Evolutionary conservation across 2,329 filamentous ascomycete genomes (phyloP).

Genomic region (Cordyceps farinosa): DNA sequence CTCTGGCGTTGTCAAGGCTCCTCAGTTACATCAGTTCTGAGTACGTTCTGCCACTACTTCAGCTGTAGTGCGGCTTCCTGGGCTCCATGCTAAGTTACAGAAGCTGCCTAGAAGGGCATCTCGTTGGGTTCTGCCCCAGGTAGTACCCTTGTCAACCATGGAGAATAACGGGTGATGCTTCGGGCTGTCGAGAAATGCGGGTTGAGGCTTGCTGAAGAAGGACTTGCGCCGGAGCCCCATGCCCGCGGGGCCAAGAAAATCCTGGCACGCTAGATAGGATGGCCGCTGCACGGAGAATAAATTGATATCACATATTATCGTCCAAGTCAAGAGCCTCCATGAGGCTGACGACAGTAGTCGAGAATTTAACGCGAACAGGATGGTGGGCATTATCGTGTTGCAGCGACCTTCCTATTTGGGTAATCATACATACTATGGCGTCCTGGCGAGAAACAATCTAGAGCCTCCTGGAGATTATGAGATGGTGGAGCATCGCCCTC

Average conservation of each 20-base stretch:
- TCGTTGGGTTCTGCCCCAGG: not conserved
- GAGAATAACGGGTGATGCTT: not conserved
- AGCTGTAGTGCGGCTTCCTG: not conserved
- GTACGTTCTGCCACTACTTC: not conserved
- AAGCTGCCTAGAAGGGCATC: not conserved
- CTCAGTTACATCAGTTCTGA: not conserved
- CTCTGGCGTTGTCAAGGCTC: not conserved
- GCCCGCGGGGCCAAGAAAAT: not conserved
- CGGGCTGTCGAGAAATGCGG: not conserved
- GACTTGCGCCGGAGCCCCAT: not conserved
- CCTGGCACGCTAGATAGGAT: not conserved
- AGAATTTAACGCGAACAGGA: not conserved
- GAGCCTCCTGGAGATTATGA: not conserved
- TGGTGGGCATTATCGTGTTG: not conserved
- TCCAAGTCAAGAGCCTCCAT: not conserved
- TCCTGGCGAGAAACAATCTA: not conserved
- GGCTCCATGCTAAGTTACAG: not conserved
- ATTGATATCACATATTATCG: not conserved
- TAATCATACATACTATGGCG: not conserved
- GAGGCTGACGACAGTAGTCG: not conserved
- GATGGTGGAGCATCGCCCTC: not conserved
- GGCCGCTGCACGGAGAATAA: not conserved
- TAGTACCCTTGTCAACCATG: not conserved
- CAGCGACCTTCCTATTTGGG: conserved; percentile 3
- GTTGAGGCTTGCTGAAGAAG: not conserved